Conservation (phyloP, 495 filamentous ascomycete genomes). For the Aspergillus nanangensis region DNA sequence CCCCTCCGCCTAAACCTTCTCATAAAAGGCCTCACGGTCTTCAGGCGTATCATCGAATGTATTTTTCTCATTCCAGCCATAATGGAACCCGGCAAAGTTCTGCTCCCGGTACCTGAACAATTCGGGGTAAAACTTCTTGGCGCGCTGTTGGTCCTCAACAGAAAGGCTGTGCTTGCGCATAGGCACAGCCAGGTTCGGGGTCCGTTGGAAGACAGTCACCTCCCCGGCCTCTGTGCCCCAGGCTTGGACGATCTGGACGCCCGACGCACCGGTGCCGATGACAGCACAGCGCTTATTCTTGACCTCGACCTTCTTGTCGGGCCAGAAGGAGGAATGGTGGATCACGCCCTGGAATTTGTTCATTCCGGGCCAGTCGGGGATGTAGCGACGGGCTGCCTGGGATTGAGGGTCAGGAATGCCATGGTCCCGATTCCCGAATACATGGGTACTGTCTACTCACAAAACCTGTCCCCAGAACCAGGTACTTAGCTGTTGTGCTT, state of each 20-base stretch:
- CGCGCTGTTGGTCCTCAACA: constrained; percentile 27
- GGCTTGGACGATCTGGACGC: constrained; percentile 22
- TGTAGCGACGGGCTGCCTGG: too few species aligned
- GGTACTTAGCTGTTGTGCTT: too few species aligned
- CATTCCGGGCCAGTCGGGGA: too few species aligned
- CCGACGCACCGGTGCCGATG: constrained; percentile 19
- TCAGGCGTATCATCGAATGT: constrained; percentile 44
- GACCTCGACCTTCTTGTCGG: constrained; percentile 8
- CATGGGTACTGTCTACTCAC: too few species aligned
- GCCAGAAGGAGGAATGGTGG: constrained; percentile 15
- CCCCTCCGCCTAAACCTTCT: constrained; percentile 43
- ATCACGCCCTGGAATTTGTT: constrained; percentile 9
- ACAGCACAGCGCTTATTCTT: constrained; percentile 18
- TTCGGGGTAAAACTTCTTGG: not conserved
- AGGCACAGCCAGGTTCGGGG: constrained; percentile 36
- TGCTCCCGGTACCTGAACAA: not conserved
- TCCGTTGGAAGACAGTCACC: constrained; percentile 43
- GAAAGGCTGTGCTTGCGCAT: constrained; percentile 42
- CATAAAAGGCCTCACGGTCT: constrained; percentile 38
- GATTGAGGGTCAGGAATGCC: too few species aligned
- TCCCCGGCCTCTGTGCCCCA: constrained; percentile 26
- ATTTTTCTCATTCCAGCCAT: constrained; percentile 24
- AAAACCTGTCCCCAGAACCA: too few species aligned
- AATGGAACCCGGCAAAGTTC: not conserved
- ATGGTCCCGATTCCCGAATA: too few species aligned